Evolutionary conservation across 192 early-diverging fungal genomes (phyloP).

Genomic region (Diversispora eburnea): DNA sequence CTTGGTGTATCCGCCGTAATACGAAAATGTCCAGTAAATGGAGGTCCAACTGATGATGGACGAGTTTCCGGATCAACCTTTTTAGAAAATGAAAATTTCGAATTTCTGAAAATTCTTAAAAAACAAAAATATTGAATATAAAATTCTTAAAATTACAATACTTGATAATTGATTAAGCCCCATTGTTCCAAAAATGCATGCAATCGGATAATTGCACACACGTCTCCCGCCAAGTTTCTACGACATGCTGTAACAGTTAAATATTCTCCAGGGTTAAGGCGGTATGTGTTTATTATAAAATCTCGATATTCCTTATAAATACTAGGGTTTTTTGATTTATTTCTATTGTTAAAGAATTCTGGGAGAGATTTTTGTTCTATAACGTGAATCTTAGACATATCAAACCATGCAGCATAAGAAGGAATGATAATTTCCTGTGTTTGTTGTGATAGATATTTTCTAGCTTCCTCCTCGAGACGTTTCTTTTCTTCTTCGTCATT

Average conservation of each 20-base stretch:
- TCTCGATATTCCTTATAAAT: conserved; percentile 95
- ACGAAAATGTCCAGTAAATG: conserved; percentile 96
- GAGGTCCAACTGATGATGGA: conserved; percentile 89
- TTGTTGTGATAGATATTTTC: conserved; percentile 63
- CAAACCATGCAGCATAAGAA: conserved; percentile 94
- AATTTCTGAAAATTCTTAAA: background rate
- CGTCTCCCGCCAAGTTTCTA: conserved; percentile 95
- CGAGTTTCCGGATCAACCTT: conserved; percentile 89
- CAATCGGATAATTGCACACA: conserved; percentile 96
- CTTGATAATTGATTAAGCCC: conserved; percentile 99
- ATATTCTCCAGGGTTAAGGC: conserved; percentile 93
- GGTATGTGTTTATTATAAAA: conserved; percentile 98
- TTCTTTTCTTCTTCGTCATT: conserved; percentile 32
- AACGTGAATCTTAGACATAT: conserved; percentile 72
- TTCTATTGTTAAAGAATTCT: conserved; percentile 94
- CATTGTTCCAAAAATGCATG: conserved; percentile 99
- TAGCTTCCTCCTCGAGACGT: conserved; percentile 60
- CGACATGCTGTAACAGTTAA: conserved; percentile 97
- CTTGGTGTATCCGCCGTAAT: conserved; percentile 86
- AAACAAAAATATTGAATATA: background rate
- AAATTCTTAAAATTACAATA: conserved; percentile 33
- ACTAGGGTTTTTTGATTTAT: conserved; percentile 87
- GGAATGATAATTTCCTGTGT: conserved; percentile 75
- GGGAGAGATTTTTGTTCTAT: conserved; percentile 87
- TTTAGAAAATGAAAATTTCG: background rate